Conservation (phyloP, 2,329 filamentous ascomycete genomes). For the Ophiobolus disseminans region DNA sequence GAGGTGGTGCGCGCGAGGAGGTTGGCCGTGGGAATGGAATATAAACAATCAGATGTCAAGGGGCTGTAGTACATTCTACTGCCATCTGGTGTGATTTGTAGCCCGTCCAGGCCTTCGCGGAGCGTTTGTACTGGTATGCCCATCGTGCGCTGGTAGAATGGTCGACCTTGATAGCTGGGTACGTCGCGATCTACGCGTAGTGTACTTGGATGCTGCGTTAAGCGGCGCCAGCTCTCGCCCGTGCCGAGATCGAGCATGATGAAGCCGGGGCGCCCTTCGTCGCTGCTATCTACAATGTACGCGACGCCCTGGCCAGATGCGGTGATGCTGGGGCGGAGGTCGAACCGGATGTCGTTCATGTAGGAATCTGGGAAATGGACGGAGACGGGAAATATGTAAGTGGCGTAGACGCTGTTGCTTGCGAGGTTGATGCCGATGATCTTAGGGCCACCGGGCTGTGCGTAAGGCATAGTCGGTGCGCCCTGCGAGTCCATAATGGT, state of each 20-base stretch:
- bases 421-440: constrained; percentile 57
- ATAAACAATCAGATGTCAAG: constrained; percentile 53
- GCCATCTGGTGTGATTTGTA: constrained; percentile 57
- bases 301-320: constrained; percentile 56
- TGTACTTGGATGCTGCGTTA: constrained; percentile 50
- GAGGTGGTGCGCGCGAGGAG: constrained; percentile 48
- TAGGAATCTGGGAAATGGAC: constrained; percentile 59
- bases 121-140: constrained; percentile 46
- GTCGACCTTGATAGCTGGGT: constrained; percentile 54
- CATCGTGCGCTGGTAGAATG: constrained; percentile 50
- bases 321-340: constrained; percentile 53
- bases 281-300: constrained; percentile 61
- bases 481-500: constrained; percentile 42
- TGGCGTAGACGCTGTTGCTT: constrained; percentile 56
- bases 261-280: constrained; percentile 57
- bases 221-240: constrained; percentile 58
- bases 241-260: constrained; percentile 59
- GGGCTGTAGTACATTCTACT: constrained; percentile 55
- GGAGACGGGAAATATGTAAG: constrained; percentile 56
- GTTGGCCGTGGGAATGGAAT: constrained; percentile 52
- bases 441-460: constrained; percentile 55
- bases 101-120: constrained; percentile 58
- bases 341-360: constrained; percentile 62
- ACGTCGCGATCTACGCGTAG: constrained; percentile 52
- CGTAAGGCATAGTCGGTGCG: constrained; percentile 44